Conservation (phyloP, 2,329 filamentous ascomycete species). For the Cladophialophora exuberans region DNA sequence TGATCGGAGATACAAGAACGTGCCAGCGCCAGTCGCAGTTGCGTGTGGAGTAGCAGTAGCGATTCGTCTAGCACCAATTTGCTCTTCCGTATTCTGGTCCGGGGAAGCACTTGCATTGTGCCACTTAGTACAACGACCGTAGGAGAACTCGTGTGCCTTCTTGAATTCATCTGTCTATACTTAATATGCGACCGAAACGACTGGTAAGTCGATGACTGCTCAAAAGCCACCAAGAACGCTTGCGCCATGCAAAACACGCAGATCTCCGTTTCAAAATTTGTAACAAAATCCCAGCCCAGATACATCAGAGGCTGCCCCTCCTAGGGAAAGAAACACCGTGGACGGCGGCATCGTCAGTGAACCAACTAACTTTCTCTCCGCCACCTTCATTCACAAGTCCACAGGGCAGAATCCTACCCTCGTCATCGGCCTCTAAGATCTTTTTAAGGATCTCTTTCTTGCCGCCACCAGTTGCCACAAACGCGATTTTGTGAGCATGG, state of each 20-base stretch:
- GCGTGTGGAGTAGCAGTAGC: too few relatives aligned
- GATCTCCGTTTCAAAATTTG: neutral
- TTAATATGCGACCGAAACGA: too few relatives aligned
- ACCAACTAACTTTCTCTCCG: constrained; percentile 91
- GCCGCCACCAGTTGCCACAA: constrained; percentile 83
- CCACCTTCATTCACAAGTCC: constrained; percentile 82
- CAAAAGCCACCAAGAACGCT: constrained; percentile 19
- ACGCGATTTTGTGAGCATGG: constrained; percentile 83
- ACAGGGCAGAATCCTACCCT: constrained; percentile 75
- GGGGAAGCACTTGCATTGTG: too few relatives aligned
- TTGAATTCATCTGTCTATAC: too few relatives aligned
- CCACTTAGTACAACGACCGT: too few relatives aligned
- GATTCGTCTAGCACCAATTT: too few relatives aligned
- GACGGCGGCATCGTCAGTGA: constrained; percentile 83
- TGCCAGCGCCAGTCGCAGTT: too few relatives aligned
- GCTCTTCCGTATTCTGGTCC: too few relatives aligned
- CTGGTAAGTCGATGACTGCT: constrained; percentile 12
- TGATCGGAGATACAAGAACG: too few relatives aligned
- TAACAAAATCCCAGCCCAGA: neutral
- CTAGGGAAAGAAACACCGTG: constrained; percentile 83
- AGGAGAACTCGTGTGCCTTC: too few relatives aligned
- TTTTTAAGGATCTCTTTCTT: constrained; percentile 92
- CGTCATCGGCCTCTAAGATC: constrained; percentile 77
- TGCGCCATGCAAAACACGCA: neutral
- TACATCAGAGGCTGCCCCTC: constrained; percentile 64